These are phyloP conservation scores for Metschnikowia chrysomelidarum DNA, from an alignment of 805 yeast genomes.

Conservation along the genomic window DNA sequence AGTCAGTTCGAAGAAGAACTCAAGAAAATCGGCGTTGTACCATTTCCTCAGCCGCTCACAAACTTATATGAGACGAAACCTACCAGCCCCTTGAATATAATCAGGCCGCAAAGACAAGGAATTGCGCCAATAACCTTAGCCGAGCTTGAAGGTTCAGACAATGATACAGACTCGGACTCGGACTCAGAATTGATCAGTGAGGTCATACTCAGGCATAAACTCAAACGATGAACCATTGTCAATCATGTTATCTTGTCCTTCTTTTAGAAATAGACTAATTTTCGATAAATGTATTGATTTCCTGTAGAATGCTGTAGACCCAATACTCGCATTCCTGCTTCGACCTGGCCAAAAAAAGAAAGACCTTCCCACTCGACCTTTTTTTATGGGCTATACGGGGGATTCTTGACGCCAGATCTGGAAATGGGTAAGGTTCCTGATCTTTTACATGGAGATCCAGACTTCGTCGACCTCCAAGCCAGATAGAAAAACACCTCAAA, in stretches of 20 bases:
- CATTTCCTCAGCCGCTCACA: conserved; percentile 2
- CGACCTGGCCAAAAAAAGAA: conserved; percentile 79
- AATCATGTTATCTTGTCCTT: no score
- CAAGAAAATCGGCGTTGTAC: conserved; percentile 11
- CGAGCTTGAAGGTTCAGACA: background rate
- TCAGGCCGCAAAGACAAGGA: conserved; percentile 1
- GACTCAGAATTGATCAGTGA: conserved; percentile 22
- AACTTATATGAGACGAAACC: conserved; percentile 2
- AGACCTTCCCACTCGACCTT: conserved; percentile 64
- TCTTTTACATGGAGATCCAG: no score
- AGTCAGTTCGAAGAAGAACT: conserved; percentile 12
- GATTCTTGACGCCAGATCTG: no score
- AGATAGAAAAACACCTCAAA: conserved; percentile 75
- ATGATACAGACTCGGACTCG: conserved; percentile 17
- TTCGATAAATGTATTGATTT: conserved; percentile 37
- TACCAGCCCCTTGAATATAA: conserved; percentile 12
- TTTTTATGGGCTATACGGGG: conserved; percentile 48
- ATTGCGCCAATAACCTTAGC: background rate
- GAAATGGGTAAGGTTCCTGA: no score
- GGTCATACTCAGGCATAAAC: conserved; percentile 7
- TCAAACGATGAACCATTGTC: background rate
- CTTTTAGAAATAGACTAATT: conserved; percentile 1
- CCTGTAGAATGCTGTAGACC: conserved; percentile 52
- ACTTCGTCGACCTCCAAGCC: conserved; percentile 65
- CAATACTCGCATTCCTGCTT: conserved; percentile 81